Evolutionary conservation across 257 asterid species (phyloP).

Genomic region (Catharanthus roseus): DNA sequence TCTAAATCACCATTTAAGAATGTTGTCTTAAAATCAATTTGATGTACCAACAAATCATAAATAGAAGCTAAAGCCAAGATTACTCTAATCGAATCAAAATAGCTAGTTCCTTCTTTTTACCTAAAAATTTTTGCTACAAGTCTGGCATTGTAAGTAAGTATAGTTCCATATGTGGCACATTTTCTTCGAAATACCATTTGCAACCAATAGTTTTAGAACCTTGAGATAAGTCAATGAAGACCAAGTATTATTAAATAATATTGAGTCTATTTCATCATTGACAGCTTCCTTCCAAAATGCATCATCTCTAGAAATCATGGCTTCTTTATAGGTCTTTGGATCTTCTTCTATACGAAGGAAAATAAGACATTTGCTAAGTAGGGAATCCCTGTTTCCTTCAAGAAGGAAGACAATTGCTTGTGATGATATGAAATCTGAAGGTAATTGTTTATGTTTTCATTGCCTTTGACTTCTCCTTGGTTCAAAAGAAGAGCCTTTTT

Average conservation of each 20-base stretch:
- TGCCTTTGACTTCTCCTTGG: neutral
- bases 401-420: neutral
- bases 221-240: neutral
- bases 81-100: too few relatives aligned
- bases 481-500: neutral
- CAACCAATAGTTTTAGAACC: neutral
- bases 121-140: neutral
- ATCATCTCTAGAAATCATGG: too few relatives aligned
- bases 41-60: too few relatives aligned
- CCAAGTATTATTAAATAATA: neutral
- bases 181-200: neutral
- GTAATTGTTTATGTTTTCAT: neutral
- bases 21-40: too few relatives aligned
- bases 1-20: too few relatives aligned
- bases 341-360: too few relatives aligned
- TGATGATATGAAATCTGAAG: neutral
- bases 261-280: neutral
- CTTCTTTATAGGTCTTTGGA: too few relatives aligned
- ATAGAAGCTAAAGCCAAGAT: too few relatives aligned
- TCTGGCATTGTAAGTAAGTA: neutral
- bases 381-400: neutral
- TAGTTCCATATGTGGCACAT: neutral
- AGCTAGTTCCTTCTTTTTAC: neutral
- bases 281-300: too few relatives aligned
- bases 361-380: too few relatives aligned